These are phyloP conservation scores for Brettanomyces anomalus DNA, from an alignment of 805 yeast species.

Conservation along the genomic window DNA sequence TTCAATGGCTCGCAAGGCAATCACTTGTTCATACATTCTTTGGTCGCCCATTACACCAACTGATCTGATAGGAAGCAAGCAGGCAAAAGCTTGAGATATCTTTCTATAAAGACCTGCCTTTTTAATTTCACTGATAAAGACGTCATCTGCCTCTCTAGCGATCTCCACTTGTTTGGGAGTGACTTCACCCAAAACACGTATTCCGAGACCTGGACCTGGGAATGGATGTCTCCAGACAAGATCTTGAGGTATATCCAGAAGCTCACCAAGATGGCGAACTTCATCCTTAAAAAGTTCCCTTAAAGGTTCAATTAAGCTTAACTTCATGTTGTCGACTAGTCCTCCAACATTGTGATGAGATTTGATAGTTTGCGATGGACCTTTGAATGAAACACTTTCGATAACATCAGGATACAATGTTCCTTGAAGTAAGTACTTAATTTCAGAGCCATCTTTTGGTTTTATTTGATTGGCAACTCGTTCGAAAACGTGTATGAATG, in stretches of 20 bases:
- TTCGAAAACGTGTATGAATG: constrained; percentile 94
- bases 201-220: constrained; percentile 99
- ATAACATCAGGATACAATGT: constrained; percentile 97
- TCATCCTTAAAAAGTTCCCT: constrained; percentile 98
- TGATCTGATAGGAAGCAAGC: constrained; percentile 91
- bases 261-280: constrained; percentile 92
- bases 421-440: constrained; percentile 92
- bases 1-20: constrained; percentile 97
- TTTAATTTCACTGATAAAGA: constrained; percentile 92
- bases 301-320: constrained; percentile 95
- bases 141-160: constrained; percentile 95
- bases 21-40: constrained; percentile 98
- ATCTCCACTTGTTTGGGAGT: constrained; percentile 87
- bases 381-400: constrained; percentile 97
- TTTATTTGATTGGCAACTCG: constrained; percentile 87
- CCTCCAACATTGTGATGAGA: constrained; percentile 99
- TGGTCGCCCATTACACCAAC: constrained; percentile 99
- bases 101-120: constrained; percentile 86
- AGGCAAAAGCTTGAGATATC: constrained; percentile 97
- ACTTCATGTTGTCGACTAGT: constrained; percentile 92
- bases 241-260: constrained; percentile 92
- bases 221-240: constrained; percentile 99
- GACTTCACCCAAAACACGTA: constrained; percentile 96
- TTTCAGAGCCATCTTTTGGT: constrained; percentile 82
- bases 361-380: constrained; percentile 98